Conservation (phyloP, 148 eudicot species). For the Rheum nobile region DNA sequence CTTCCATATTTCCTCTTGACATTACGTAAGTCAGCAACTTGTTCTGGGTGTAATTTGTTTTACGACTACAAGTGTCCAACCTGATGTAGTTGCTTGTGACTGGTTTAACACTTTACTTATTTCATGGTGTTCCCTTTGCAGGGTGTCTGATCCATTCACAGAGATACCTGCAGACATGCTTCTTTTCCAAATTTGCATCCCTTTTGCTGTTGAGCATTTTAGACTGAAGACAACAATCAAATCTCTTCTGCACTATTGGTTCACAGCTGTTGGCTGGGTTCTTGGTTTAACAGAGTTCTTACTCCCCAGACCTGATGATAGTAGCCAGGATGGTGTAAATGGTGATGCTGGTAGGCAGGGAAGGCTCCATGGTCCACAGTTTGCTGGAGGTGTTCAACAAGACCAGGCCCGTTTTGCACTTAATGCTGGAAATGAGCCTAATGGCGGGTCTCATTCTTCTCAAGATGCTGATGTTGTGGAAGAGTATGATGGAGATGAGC, state of each 20-base stretch:
- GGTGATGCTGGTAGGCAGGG: constrained; percentile 59
- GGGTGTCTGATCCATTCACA: constrained; percentile 92
- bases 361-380: constrained; percentile 34
- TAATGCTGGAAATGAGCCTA: constrained; percentile 32
- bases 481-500: constrained; percentile 57
- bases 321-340: constrained; percentile 61
- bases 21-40: constrained; percentile 59
- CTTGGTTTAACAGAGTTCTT: constrained; percentile 78
- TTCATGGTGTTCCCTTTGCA: constrained; percentile 28
- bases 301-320: constrained; percentile 74
- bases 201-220: constrained; percentile 91
- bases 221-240: constrained; percentile 74
- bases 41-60: background rate
- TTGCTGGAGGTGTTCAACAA: constrained; percentile 36
- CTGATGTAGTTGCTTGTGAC: background rate
- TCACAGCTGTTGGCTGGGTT: constrained; percentile 85
- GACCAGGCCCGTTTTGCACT: constrained; percentile 36
- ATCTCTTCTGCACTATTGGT: constrained; percentile 83
- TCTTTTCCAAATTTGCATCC: constrained; percentile 90
- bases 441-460: constrained; percentile 30
- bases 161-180: constrained; percentile 97
- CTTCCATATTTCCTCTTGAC: constrained; percentile 83
- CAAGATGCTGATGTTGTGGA: constrained; percentile 33
- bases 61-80: background rate
- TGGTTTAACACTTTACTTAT: background rate